Percentiles rank a stretch among this genome's conserved stretches.
Evolutionary conservation across 768 basidiomycete genomes (phyloP).

Genomic region (Leccinum obscurum): DNA sequence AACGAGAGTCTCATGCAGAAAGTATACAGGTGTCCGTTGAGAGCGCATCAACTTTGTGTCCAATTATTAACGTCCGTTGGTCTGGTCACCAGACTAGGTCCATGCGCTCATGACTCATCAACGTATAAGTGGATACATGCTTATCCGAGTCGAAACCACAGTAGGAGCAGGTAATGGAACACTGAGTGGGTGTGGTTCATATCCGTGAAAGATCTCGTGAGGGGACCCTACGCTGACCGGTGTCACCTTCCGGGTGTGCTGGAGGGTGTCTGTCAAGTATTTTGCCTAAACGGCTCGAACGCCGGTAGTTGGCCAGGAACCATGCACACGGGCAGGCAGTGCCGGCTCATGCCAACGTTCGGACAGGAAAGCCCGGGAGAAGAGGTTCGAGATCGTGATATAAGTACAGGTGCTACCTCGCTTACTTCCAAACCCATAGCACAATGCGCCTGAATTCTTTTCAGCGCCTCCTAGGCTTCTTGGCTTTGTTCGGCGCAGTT

Average conservation of each 20-base stretch:
- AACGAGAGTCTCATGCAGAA: not conserved
- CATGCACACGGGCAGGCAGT: not conserved
- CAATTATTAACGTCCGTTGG: no score
- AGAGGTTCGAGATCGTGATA: not conserved
- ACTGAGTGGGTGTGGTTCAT: no score
- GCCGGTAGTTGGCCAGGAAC: not conserved
- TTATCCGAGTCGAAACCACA: no score
- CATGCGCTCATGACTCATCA: no score
- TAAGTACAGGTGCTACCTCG: not conserved
- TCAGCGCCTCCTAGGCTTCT: not conserved
- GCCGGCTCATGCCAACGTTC: not conserved
- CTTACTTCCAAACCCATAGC: not conserved
- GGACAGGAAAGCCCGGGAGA: not conserved
- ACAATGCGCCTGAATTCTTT: not conserved
- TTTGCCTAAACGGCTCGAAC: not conserved
- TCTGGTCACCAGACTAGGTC: no score
- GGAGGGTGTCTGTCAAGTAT: not conserved
- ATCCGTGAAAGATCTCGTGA: no score
- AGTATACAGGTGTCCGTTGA: not conserved
- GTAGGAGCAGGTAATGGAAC: no score
- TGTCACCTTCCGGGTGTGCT: no score
- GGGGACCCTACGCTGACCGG: no score
- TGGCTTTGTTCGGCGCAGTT: constrained; percentile 2
- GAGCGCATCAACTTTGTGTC: not conserved
- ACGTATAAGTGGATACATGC: no score